Conservation (phyloP, 2,329 filamentous ascomycete genomes). For the Diaporthe vaccinii region DNA sequence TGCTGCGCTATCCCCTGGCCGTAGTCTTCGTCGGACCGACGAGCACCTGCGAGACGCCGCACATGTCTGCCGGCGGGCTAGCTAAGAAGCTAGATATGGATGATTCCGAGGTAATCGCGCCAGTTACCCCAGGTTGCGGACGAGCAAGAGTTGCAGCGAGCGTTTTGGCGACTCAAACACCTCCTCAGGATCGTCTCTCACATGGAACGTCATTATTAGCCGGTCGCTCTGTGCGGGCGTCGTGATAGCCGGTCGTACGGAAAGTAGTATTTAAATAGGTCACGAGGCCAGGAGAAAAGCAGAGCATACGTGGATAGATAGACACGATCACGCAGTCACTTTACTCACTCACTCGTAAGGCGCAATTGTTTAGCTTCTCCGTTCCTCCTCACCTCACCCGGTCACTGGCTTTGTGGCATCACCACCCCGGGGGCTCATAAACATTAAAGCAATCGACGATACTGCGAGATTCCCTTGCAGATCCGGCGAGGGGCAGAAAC, state of each 20-base stretch:
- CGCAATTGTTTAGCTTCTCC: neutral
- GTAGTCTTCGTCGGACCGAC: constrained; percentile 30
- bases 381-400: neutral
- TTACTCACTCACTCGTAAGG: neutral
- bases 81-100: constrained; percentile 8
- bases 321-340: neutral
- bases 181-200: constrained; percentile 12
- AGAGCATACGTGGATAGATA: neutral
- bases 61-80: constrained; percentile 13
- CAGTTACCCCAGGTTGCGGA: constrained; percentile 24
- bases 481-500: neutral
- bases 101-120: constrained; percentile 3
- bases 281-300: neutral
- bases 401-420: constrained; percentile 5
- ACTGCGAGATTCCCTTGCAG: neutral
- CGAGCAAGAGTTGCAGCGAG: constrained; percentile 24
- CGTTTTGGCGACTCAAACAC: constrained; percentile 26
- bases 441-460: neutral
- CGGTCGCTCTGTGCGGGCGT: neutral
- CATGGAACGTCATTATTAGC: constrained; percentile 29
- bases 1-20: constrained; percentile 12
- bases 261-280: constrained; percentile 21
- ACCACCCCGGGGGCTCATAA: neutral
- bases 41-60: neutral
- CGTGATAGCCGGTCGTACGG: neutral